Evolutionary conservation across 2,329 filamentous ascomycete genomes (phyloP).

Genomic region (Diplocarpon mali): DNA sequence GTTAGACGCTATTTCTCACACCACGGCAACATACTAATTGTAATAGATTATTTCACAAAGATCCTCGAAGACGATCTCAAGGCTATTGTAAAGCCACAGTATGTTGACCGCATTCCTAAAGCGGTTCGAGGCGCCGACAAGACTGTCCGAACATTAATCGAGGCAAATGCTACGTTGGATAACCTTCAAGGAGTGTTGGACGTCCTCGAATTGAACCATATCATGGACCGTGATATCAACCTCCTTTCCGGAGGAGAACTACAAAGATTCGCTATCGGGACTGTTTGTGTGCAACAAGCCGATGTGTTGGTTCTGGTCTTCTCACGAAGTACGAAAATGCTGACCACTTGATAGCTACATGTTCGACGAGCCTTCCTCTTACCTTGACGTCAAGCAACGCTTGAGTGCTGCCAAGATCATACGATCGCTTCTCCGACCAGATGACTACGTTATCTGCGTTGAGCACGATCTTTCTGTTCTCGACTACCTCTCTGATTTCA

Average conservation of each 20-base stretch:
- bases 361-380: conserved; percentile 99
- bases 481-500: conserved; percentile 97
- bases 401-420: conserved; percentile 86
- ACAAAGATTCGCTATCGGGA: conserved; percentile 93
- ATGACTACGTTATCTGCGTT: conserved; percentile 96
- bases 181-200: conserved; percentile 77
- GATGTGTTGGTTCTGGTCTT: conserved; percentile 52
- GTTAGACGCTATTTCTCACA: not conserved
- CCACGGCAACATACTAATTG: conserved; percentile 6
- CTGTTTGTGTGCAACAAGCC: conserved; percentile 89
- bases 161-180: conserved; percentile 62
- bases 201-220: conserved; percentile 75
- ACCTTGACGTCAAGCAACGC: conserved; percentile 98
- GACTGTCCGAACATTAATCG: conserved; percentile 67
- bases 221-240: conserved; percentile 83
- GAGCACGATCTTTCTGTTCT: conserved; percentile 98
- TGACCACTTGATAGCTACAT: conserved; percentile 53
- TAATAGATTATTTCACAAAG: conserved; percentile 91
- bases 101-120: conserved; percentile 95
- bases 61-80: conserved; percentile 94
- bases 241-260: conserved; percentile 93
- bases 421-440: conserved; percentile 73
- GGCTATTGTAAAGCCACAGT: conserved; percentile 94
- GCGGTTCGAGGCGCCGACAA: conserved; percentile 76
- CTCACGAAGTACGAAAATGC: not conserved